These are phyloP conservation scores for Rhytidiadelphus loreus DNA, from an alignment of 225 moss, liverwort and hornwort genomes.

Conservation along the genomic window DNA sequence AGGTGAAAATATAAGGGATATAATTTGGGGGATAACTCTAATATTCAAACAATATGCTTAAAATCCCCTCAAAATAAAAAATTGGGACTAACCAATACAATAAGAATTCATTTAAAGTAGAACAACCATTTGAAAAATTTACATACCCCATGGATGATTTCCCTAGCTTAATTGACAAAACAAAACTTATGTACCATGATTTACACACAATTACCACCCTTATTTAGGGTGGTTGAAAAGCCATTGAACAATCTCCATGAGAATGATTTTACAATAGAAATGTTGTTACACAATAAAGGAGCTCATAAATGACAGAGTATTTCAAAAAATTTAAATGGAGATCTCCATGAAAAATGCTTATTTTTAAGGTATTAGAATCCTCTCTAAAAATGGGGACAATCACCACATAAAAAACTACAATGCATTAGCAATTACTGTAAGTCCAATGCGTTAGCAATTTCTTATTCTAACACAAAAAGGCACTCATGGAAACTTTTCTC, in stretches of 20 bases:
- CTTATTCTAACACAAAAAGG: too few relatives aligned
- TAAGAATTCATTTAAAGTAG: not conserved
- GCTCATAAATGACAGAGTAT: not conserved
- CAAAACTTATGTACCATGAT: not conserved
- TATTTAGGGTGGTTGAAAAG: not conserved
- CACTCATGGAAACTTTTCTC: too few relatives aligned
- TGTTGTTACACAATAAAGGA: not conserved
- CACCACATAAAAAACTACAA: too few relatives aligned
- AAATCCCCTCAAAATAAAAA: not conserved
- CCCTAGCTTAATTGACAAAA: not conserved
- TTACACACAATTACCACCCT: not conserved
- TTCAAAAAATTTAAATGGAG: too few relatives aligned
- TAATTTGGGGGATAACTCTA: not conserved
- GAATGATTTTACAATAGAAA: not conserved
- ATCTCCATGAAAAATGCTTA: too few relatives aligned
- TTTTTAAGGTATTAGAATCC: not conserved
- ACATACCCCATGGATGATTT: not conserved
- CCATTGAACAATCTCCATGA: not conserved
- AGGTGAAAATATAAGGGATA: not conserved
- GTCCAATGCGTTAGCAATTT: too few relatives aligned
- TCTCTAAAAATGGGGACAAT: too few relatives aligned
- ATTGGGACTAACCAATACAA: accelerated
- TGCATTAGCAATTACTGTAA: too few relatives aligned
- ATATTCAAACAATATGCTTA: not conserved
- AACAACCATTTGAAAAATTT: not conserved